A percentile compares a stretch with the other conserved stretches of the same genome.
Conservation (phyloP, 2,329 filamentous ascomycete genomes). For the Trichoderma sp. region DNA sequence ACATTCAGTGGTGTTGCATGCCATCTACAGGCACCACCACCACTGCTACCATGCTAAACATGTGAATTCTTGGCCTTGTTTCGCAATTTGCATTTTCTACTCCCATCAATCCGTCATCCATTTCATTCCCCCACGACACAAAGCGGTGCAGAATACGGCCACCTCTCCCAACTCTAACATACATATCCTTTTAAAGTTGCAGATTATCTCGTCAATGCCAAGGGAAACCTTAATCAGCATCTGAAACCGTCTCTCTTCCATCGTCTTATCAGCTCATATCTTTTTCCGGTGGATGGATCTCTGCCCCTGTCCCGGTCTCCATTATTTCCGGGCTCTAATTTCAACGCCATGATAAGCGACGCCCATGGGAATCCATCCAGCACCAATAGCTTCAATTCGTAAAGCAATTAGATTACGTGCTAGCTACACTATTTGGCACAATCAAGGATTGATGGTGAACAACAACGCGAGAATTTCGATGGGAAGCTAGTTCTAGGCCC, state of each 20-base stretch:
- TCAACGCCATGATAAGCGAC: neutral
- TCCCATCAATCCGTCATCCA: neutral
- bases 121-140: neutral
- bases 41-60: neutral
- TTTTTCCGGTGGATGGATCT: neutral
- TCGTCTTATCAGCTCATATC: neutral
- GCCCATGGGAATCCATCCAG: neutral
- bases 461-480: neutral
- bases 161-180: neutral
- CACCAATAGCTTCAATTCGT: neutral
- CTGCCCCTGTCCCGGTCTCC: neutral
- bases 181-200: neutral
- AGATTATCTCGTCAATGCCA: neutral
- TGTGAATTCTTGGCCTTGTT: neutral
- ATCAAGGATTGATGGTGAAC: neutral
- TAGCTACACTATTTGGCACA: neutral
- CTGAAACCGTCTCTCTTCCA: neutral
- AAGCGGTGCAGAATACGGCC: neutral
- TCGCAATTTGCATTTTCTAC: neutral
- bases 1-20: neutral
- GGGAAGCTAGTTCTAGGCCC: neutral
- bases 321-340: conserved; percentile 9
- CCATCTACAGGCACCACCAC: neutral
- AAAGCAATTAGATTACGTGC: neutral
- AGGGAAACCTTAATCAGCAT: neutral